Evolutionary conservation across 2,329 filamentous ascomycete genomes (phyloP).

Genomic region (Pseudogymnoascus sp.): DNA sequence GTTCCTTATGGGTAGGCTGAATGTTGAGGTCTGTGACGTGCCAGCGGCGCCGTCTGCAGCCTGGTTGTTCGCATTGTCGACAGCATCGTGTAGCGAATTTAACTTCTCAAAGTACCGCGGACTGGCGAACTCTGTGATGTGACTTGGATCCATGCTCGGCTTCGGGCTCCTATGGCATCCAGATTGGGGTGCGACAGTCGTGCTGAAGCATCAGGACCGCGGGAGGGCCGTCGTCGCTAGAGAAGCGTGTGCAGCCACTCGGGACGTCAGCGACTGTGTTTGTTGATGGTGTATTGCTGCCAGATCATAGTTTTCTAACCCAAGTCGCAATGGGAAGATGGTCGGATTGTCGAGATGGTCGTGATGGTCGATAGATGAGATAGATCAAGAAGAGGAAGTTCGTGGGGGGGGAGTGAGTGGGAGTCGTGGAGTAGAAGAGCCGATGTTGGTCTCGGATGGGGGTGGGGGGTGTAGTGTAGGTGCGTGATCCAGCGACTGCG

Average conservation of each 20-base stretch:
- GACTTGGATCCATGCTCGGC: constrained; percentile 50
- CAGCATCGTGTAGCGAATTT: constrained; percentile 43
- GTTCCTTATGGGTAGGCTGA: constrained; percentile 25
- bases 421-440: constrained; percentile 1
- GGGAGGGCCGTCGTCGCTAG: not conserved
- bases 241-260: not conserved
- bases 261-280: not conserved
- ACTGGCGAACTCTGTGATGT: constrained; percentile 60
- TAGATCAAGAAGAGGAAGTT: not conserved
- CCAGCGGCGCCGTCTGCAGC: constrained; percentile 6
- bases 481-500: not conserved
- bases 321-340: not conserved
- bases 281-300: not conserved
- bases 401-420: not conserved
- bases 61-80: constrained; percentile 35
- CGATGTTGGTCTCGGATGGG: not conserved
- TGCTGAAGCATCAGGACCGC: not conserved
- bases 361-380: not conserved
- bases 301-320: not conserved
- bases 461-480: not conserved
- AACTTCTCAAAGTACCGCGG: constrained; percentile 57
- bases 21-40: constrained; percentile 20
- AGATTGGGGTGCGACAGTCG: constrained; percentile 10
- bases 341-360: not conserved
- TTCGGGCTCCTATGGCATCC: constrained; percentile 26